Evolutionary conservation across 2,329 filamentous ascomycete genomes (phyloP), one percentile per base, ranked within the genome.

Genomic region (Cladosporium sp.): DNA sequence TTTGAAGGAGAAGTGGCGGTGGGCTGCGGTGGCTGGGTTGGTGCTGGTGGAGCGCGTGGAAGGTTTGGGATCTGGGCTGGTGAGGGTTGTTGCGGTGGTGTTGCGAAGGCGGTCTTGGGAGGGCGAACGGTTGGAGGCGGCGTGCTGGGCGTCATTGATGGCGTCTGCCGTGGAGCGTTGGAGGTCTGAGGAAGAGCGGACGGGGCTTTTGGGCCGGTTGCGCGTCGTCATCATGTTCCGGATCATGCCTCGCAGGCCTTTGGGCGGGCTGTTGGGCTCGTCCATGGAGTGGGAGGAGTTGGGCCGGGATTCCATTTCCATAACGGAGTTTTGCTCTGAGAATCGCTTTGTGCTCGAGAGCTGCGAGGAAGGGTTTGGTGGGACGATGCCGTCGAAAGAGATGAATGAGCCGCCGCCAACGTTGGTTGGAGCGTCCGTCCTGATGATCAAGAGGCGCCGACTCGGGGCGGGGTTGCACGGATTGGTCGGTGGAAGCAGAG

Each of bases 381-480:
- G 65, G 19, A 80, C 68, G 31, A 83, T 74, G n/a, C 80, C 80
- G 57, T 86, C 83, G 58, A 85, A 85, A 0, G 81, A 81, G 43
- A 84, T 72, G 59, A 84, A 84, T 13, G 82, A 72, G 50, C 75
- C 71, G 45, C 71, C 70, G 13, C 48, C 48, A 31, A 50, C 48
- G 33, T 76, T 72, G 43, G 79, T 65, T 53, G 78, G 76, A 58
- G 77, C 81, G 66, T 95, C 90, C 58, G 87, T 91, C 53, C 89
- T 84, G 59, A 95, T 86, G 61, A 96, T 95, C 69, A 95, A 82
- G 56, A 96, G 87, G 56, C 87, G 81, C 63, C 92, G 88, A 43
- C 87, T 86, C 1, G 91, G 89, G 2, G 89, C 89, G 5, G 91
- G 91, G 54, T 85, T 85, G 62, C 86, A 90, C n/a, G 91, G 88